Evolutionary conservation across 108 stramenopile species (phyloP).

Genomic region (Schizochytrium sp.): DNA sequence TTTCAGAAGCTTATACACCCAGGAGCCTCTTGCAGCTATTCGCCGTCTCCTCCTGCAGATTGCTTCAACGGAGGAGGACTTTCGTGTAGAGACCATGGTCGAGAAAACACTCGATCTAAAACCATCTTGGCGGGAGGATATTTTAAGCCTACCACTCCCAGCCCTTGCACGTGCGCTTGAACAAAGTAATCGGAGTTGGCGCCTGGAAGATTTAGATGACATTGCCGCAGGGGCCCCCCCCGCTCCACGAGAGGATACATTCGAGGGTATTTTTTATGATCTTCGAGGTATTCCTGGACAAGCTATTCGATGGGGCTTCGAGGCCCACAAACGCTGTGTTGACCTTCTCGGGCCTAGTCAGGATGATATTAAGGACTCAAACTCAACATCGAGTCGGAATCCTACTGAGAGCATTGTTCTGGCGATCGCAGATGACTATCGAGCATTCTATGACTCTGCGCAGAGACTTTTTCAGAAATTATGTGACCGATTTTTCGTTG

Average conservation of each 20-base stretch:
- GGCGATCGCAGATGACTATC: slow-evolving; percentile 12
- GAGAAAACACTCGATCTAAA: neutral
- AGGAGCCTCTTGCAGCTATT: neutral
- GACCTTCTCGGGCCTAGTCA: slow-evolving; percentile 18
- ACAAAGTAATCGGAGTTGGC: neutral
- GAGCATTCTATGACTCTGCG: neutral
- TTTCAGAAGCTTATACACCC: neutral
- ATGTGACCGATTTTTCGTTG: slow-evolving; percentile 37
- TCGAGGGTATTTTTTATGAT: neutral
- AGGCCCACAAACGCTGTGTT: slow-evolving; percentile 27
- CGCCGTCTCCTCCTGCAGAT: neutral
- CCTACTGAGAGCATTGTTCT: neutral
- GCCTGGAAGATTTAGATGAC: slow-evolving; percentile 31
- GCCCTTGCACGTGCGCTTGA: neutral
- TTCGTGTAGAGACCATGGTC: neutral
- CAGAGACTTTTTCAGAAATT: slow-evolving; percentile 2
- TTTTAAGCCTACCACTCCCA: neutral
- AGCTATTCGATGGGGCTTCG: slow-evolving; percentile 8
- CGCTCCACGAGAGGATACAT: neutral
- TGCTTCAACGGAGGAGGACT: neutral
- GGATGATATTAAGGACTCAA: neutral
- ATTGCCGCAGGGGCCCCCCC: neutral
- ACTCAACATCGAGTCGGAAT: neutral
- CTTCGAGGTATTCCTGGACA: slow-evolving; percentile 53
- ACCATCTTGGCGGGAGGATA: neutral